Conservation (phyloP, 2,329 filamentous ascomycete species). For the Fusarium tupiense region DNA sequence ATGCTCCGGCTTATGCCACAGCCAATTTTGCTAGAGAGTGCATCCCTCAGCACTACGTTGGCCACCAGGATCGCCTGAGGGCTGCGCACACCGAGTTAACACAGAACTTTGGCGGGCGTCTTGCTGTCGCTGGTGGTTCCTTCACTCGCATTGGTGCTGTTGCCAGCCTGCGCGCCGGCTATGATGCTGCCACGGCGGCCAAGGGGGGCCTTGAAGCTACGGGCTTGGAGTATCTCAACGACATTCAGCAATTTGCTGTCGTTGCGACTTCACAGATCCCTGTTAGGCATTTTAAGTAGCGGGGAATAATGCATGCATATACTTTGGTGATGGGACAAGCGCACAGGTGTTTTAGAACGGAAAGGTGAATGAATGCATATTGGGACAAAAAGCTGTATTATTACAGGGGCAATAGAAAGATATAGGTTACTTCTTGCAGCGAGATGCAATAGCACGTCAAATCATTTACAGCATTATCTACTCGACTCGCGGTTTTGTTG, state of each 20-base stretch:
- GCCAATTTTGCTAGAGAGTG: conserved; percentile 73
- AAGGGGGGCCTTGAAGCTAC: conserved; percentile 40
- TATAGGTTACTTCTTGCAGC: neutral
- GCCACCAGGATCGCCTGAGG: conserved; percentile 73
- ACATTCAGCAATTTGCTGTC: conserved; percentile 37
- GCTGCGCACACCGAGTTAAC: conserved; percentile 64
- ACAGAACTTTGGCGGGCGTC: conserved; percentile 65
- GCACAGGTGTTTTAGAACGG: neutral
- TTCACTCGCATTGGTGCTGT: conserved; percentile 64
- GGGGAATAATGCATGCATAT: neutral
- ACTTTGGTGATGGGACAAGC: neutral
- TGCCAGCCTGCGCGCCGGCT: conserved; percentile 59
- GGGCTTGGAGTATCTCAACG: conserved; percentile 44
- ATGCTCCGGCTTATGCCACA: conserved; percentile 67
- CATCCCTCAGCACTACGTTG: conserved; percentile 90
- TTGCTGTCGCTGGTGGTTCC: conserved; percentile 71
- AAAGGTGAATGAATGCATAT: neutral
- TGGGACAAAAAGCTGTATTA: conserved; percentile 21
- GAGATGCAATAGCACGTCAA: neutral
- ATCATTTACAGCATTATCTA: neutral
- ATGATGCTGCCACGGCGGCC: conserved; percentile 43
- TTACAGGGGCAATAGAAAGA: conserved; percentile 7
- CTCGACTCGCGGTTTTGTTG: neutral
- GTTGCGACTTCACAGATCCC: conserved; percentile 41
- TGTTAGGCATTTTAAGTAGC: conserved; percentile 36